Evolutionary conservation across 106 monocot genomes (phyloP), one percentile per base, ranked within the genome.

Genomic region (Xerophyta viscosa): DNA sequence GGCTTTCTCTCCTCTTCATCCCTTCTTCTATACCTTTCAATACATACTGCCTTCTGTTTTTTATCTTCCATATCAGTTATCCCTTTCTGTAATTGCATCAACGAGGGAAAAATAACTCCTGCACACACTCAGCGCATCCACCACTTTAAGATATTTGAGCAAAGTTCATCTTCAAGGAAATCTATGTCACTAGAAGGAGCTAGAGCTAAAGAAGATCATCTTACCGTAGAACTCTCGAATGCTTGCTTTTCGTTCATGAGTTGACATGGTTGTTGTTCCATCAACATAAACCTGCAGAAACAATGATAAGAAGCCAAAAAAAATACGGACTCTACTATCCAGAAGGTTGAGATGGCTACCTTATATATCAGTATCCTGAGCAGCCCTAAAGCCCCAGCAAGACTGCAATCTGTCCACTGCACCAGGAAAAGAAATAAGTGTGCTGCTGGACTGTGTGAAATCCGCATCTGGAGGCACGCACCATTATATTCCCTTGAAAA

Each of bases 31-130:
- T 84, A 93, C 39, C 77, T 73, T 59, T 93, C 87, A 70, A 67
- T 66, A 48, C 83, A 93, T 48, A 80, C 2, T 25, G 71, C 66
- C 68, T 77, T 93, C 36, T 93, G 83, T 48, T 75, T 83, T 61
- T 72, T 83, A 54, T 93, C 92, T 48, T 93, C 87, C 74, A 80
- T 65, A 61, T 93, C 92, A 61, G 83, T 80, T 42, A 93, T 77
- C 48, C 92, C 92, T 29, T 44, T 71, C 52, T 80, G 85, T 39
- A 85, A 64, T 72, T 85, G 85, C 54, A 72, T 54, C 71, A 85
- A 52, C 48, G 85, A 85, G 19, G 85, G 85, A 37, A 80, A 80
- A 44, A 75, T 84, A 24, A 84, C 75, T 67, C 59, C 84, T 82
- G 73, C 25, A n/a, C 39, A 25, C n/a, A n/a, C n/a, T n/a, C n/a